Evolutionary conservation across 2,329 filamentous ascomycete genomes (phyloP), one percentile per base, ranked within the genome.

Genomic region (Cordyceps cicadae): DNA sequence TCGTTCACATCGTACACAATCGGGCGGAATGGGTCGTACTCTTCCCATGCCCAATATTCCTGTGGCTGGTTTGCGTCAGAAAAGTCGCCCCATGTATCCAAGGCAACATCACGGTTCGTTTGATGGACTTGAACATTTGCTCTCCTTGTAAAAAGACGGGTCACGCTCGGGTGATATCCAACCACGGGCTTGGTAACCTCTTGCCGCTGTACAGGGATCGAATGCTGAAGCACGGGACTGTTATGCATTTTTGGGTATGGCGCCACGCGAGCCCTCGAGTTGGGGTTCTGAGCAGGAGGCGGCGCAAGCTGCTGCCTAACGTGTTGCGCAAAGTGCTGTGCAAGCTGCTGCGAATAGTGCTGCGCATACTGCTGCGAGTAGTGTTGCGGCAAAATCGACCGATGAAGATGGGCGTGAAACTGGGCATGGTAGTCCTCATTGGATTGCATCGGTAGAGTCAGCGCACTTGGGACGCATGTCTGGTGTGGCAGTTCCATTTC

Each of bases 41-140:
- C 58, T n/a, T 54, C 58, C 58, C 58, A 54, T 39, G 58, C 43
- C 58, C 62, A 50, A 11, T 55, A 26, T 59, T 51, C 49, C 14
- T 55, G 56, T 12, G 39, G 34, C 15, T 32, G 41, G 41, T 41
- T 54, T 3, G 32, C 8, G 8, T 45, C 8, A 9, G 58, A 54
- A 49, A 54, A 60, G 9, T 56, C 56, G 2, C 67, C 61, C 67
- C 69, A 72, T 62, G 68, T 64, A 14, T 70, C 68, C 11, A 72
- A 59, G 12, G 59, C 59, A 17, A 61, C 48, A 5, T 55, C 45
- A 24, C 59, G 59, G 21, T n/a, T 48, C 9, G 32, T 24, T 9
- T 57, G 59, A 32, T 39, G 52, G 34, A 71, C 49, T 65, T 66
- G 67, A 1, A 63, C 60, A 50, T 69, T 67, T 8, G 51, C 53